phyloP scores from a whole-genome alignment of 208 protist genomes.

The Tritrichomonas foetus region DNA sequence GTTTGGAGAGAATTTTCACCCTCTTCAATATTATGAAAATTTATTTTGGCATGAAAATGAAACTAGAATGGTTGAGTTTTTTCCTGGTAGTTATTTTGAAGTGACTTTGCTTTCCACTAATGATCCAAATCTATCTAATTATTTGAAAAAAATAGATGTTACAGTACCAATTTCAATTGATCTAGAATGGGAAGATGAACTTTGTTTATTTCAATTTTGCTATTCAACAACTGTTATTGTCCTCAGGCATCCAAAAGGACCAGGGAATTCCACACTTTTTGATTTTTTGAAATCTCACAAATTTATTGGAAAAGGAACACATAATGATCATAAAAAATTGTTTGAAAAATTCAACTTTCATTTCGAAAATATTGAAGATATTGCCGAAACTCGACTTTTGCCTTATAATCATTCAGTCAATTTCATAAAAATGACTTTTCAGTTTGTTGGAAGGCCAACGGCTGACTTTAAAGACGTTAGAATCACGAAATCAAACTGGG shows the following conservation, averaged over 20 bases:
- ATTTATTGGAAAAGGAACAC: neutral
- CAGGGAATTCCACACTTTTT: neutral
- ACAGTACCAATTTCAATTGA: neutral
- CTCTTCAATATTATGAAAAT: no score
- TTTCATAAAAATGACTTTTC: neutral
- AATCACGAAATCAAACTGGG: neutral
- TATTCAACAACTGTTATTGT: neutral
- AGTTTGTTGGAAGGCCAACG: neutral
- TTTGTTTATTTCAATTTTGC: constrained; percentile 14
- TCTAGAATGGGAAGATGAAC: neutral
- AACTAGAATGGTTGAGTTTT: neutral
- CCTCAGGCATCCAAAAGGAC: neutral
- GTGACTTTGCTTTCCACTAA: neutral
- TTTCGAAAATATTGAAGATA: neutral
- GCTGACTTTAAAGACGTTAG: neutral
- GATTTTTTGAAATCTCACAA: neutral
- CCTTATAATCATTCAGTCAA: neutral
- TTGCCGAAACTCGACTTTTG: neutral
- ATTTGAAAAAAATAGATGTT: neutral
- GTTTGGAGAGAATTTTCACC: no score
- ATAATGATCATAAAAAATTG: neutral
- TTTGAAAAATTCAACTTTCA: neutral
- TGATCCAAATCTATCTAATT: neutral
- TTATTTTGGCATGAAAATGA: no score
- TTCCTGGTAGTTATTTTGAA: neutral